Evolutionary conservation across 116 monocot species (phyloP), one percentile per base, ranked within the genome.

Genomic region (Posidonia oceanica): DNA sequence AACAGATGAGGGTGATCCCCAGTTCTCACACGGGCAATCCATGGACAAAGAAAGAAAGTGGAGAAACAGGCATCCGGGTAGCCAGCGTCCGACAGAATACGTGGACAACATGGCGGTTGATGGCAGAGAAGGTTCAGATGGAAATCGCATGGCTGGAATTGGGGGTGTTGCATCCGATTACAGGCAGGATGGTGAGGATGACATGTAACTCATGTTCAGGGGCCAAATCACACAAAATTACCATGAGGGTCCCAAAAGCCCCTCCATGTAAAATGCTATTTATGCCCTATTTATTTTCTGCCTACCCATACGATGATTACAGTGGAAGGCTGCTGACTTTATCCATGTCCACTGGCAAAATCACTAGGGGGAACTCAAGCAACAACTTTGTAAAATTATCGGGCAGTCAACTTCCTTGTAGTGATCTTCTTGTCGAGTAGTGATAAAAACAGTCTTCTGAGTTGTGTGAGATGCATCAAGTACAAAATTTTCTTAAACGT

Each of bases 1-100:
- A 48, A 37, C 86, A 82, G 85, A 85, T 70, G 87, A 77, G 3
- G 82, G 62, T 12, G 82, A 74, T 40, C 84, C 75, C 66, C 81
- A 77, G 56, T 66, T 68, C 21, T 70, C 78, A 16, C 85, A 77
- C 14, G 83, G 80, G 20, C 90, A 78, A 36, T 39, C 75, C 54
- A 74, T 82, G 84, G 82, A 83, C n/a, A 63, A 60, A 39, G 81
- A 84, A 22, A 76, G 64, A 14, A 73, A 40, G 51, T 82, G 85
- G 83, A 83, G 77, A 76, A 83, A 63, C 67, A 75, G 74, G 18
- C 75, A 71, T 37, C 40, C 63, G 1, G 71, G 72, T 16, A 73
- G 62, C 18, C 72, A 79, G 18, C 69, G 70, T 5, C 65, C 59
- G 14, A 18, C 71, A 10, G 78, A 66, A 12, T 77, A 77, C 23